Evolutionary conservation across 371 early-diverging fungal species (phyloP).

Genomic region (Haplosporangium sp.): DNA sequence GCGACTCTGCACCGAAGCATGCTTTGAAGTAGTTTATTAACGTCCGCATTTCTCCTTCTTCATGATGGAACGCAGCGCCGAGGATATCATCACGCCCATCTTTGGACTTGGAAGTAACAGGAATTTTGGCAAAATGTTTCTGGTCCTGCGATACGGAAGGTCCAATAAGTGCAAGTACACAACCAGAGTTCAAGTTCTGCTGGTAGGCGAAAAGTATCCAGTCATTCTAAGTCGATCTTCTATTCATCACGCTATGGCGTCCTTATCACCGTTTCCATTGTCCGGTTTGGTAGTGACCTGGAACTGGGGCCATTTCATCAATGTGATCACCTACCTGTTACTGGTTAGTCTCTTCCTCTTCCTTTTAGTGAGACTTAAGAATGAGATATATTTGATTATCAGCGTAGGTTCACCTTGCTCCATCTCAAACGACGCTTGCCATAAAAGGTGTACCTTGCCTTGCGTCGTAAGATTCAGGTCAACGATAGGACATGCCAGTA

Average conservation of each 20-base stretch:
- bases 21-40: background rate
- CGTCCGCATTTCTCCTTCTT: background rate
- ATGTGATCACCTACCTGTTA: conserved; percentile 18
- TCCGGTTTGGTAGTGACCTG: conserved; percentile 14
- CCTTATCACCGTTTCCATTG: background rate
- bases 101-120: conserved; percentile 23
- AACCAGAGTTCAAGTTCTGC: conserved; percentile 10
- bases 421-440: background rate
- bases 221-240: background rate
- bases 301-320: conserved; percentile 38
- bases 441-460: conserved; percentile 12
- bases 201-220: background rate
- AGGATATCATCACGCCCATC: conserved; percentile 31
- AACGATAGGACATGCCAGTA: conserved; percentile 23
- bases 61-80: conserved; percentile 1
- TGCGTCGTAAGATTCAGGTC: conserved; percentile 11
- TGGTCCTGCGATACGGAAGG: conserved; percentile 17
- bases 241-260: no score
- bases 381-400: background rate
- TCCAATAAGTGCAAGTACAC: conserved; percentile 6
- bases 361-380: conserved; percentile 19
- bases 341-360: conserved; percentile 21
- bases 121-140: conserved; percentile 25
- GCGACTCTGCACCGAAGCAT: background rate
- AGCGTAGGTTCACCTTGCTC: no score